Evolutionary conservation across 2,329 filamentous ascomycete genomes (phyloP), one percentile per base, ranked within the genome.

Genomic region (Karstenula rhodostoma): DNA sequence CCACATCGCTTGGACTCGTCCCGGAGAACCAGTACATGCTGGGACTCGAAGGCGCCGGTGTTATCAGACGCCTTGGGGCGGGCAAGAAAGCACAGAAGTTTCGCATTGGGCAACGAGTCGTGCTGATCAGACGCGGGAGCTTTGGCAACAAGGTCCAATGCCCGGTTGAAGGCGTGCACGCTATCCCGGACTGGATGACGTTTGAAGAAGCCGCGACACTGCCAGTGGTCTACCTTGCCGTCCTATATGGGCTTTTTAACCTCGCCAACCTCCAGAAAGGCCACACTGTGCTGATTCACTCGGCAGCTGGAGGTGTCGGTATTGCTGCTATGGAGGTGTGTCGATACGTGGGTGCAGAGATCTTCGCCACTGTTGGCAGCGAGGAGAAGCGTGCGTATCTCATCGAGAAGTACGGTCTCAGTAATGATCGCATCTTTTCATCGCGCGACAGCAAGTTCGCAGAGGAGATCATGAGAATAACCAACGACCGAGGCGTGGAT

Each of bases 381-480:
- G 44, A 57, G 6, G 70, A 67, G 35, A 77, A 78, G 67, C 67
- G 61, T n/a, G 40, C 67, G 8, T 59, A 72, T 25, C 37, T 77
- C 3, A 56, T 58, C 13, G 50, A 70, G 9, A 53, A 59, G 8
- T 73, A 66, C 49, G 61, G 60, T 19, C 67, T 78, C 9, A 65
- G 67, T 4, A 57, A 57, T 4, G 65, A 71, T 10, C 67, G 68
- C 42, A 75, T 77, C 56, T 75, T 75, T 60, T 64, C 54, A 56
- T 68, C 61, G 27, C 62, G 72, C 40, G 63, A 70, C 32, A 61
- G 56, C 10, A 40, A 47, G 5, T 78, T 78, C 54, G 67, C 35
- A 6, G 23, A 33, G 10, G 52, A 46, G 2, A 53, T 66, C n/a
- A 40, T n/a, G 29, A 4, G 32, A 3, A 27, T 10, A 9, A 67